Evolutionary conservation across 75 land plant genomes (phyloP).

Genomic region (Sequoiadendron giganteum): DNA sequence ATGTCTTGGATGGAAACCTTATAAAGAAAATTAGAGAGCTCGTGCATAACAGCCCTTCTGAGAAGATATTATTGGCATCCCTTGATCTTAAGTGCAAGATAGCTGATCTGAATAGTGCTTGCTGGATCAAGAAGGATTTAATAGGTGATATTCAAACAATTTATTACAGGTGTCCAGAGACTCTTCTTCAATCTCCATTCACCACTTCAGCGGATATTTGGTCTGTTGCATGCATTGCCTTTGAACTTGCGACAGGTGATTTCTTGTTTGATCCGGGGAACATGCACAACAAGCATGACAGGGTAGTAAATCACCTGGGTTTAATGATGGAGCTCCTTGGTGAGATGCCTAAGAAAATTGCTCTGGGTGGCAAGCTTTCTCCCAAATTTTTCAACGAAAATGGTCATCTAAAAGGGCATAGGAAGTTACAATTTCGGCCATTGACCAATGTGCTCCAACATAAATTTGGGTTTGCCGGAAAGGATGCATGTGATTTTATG

Average conservation of each 20-base stretch:
- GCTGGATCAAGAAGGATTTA: conserved; percentile 75
- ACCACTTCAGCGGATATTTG: conserved; percentile 88
- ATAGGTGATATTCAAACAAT: conserved; percentile 83
- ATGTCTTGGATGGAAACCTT: conserved; percentile 10
- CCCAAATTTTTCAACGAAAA: conserved; percentile 65
- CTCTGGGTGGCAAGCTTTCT: conserved; percentile 66
- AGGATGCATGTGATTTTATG: conserved; percentile 69
- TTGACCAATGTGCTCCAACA: conserved; percentile 57
- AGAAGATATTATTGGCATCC: conserved; percentile 36
- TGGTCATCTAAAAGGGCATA: conserved; percentile 70
- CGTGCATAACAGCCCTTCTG: conserved; percentile 31
- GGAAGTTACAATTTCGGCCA: conserved; percentile 61
- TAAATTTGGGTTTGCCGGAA: conserved; percentile 59
- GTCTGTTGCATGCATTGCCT: conserved; percentile 52
- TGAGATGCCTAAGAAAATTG: conserved; percentile 75
- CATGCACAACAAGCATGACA: neutral
- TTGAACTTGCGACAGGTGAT: no score
- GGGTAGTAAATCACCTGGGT: conserved; percentile 67
- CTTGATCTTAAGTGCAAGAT: conserved; percentile 69
- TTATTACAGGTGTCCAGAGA: conserved; percentile 88
- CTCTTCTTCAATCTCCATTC: conserved; percentile 71
- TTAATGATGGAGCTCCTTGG: conserved; percentile 88
- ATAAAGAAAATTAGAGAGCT: neutral
- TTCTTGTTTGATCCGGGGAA: conserved; percentile 76
- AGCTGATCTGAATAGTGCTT: conserved; percentile 84